Percentiles rank a stretch among this genome's conserved stretches.
These are phyloP conservation scores for Leccinum subgranulosum DNA, from an alignment of 768 basidiomycete genomes.

Conservation along the genomic window DNA sequence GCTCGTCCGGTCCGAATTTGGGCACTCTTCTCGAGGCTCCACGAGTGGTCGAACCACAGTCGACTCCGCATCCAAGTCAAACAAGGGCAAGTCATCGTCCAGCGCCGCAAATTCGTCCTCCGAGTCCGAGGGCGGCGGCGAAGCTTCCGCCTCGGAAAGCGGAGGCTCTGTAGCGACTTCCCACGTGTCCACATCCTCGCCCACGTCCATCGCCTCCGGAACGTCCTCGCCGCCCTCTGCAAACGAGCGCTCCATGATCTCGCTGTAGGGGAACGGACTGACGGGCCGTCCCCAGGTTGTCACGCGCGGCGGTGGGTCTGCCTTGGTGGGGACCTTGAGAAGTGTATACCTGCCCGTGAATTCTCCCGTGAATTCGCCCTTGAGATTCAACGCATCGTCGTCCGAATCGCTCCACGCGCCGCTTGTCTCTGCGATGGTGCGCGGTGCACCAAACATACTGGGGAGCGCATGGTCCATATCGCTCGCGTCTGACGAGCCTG, in stretches of 20 bases:
- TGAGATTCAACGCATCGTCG: conserved; percentile 33
- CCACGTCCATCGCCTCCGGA: not conserved
- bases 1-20: conserved; percentile 14
- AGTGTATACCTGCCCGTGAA: conserved; percentile 65
- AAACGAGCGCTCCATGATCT: conserved; percentile 29
- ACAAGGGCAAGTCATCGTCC: conserved; percentile 14
- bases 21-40: not conserved
- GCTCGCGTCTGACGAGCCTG: conserved; percentile 1
- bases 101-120: conserved; percentile 21
- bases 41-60: conserved; percentile 8
- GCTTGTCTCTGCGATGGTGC: not conserved
- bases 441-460: conserved; percentile 8
- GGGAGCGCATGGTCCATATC: conserved; percentile 13
- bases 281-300: conserved; percentile 67
- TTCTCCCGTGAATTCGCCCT: conserved; percentile 65
- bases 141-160: conserved; percentile 12
- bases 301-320: conserved; percentile 59
- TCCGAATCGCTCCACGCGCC: conserved; percentile 29
- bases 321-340: conserved; percentile 57
- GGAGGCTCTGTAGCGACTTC: conserved; percentile 23
- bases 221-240: conserved; percentile 6
- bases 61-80: conserved; percentile 16
- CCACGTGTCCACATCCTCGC: conserved; percentile 12
- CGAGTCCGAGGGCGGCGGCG: conserved; percentile 3
- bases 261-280: conserved; percentile 57